These are phyloP conservation scores for Trypanosoma congolense DNA, from an alignment of 208 protist species.

Conservation along the genomic window DNA sequence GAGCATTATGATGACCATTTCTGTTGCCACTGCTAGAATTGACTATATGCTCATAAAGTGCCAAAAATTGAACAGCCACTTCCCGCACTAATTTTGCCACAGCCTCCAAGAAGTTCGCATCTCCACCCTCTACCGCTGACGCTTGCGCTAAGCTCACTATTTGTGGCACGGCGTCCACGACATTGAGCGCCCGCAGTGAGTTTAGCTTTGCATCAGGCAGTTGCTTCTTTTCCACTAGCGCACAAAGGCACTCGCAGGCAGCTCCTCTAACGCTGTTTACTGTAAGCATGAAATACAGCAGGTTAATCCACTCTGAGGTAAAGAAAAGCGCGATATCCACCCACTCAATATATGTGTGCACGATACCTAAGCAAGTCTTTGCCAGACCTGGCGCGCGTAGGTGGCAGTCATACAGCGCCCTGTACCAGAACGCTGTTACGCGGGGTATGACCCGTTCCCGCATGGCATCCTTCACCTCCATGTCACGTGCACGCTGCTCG, in stretches of 20 bases:
- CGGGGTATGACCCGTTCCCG: constrained; percentile 53
- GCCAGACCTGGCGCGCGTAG: constrained; percentile 40
- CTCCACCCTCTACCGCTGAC: constrained; percentile 39
- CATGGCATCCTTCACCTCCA: constrained; percentile 81
- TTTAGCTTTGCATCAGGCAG: constrained; percentile 61
- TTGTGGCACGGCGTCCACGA: constrained; percentile 55
- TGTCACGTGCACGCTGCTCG: constrained; percentile 56
- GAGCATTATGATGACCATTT: not conserved
- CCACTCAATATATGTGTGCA: constrained; percentile 82
- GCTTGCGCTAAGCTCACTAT: constrained; percentile 50
- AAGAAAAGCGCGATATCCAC: constrained; percentile 62
- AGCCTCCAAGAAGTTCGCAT: constrained; percentile 43
- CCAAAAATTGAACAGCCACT: constrained; percentile 58
- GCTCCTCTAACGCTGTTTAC: constrained; percentile 26
- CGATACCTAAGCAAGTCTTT: constrained; percentile 44
- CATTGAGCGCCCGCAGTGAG: constrained; percentile 39
- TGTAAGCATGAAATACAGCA: constrained; percentile 64
- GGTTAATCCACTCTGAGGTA: constrained; percentile 60
- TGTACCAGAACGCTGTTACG: constrained; percentile 55
- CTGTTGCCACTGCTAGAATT: not conserved
- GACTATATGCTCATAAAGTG: constrained; percentile 39
- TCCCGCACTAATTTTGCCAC: constrained; percentile 40
- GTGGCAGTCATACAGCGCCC: constrained; percentile 43
- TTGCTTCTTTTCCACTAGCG: constrained; percentile 79
- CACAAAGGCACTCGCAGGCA: constrained; percentile 57